phyloP scores from a whole-genome alignment of 305 asterid species.

The Solanum hybrid region DNA sequence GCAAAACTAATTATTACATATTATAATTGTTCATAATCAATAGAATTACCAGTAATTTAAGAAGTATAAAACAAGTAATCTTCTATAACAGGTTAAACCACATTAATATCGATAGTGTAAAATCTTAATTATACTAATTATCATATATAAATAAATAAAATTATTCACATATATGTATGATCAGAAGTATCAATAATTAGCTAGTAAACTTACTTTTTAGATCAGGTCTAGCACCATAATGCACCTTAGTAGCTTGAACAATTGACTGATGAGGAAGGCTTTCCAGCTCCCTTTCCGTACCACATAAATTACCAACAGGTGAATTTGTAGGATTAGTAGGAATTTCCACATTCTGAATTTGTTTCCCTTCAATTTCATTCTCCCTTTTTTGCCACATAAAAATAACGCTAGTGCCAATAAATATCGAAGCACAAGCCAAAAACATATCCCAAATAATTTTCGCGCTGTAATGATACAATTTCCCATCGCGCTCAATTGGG shows the following conservation, averaged over 20 bases:
- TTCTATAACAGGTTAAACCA: no score
- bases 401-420: conserved; percentile 23
- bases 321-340: conserved; percentile 13
- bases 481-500: conserved; percentile 28
- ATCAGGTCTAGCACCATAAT: conserved; percentile 43
- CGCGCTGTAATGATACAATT: conserved; percentile 16
- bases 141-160: no score
- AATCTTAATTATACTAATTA: no score
- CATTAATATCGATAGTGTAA: no score
- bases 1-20: no score
- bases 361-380: conserved; percentile 10
- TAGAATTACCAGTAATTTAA: no score
- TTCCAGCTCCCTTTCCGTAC: conserved; percentile 28
- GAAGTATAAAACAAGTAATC: no score
- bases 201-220: conserved; percentile 28
- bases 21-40: no score
- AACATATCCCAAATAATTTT: conserved; percentile 19
- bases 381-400: conserved; percentile 32
- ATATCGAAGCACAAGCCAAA: conserved; percentile 25
- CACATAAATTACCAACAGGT: conserved; percentile 13
- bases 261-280: conserved; percentile 23
- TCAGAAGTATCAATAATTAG: background rate
- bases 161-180: no score
- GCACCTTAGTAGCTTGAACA: conserved; percentile 23
- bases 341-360: conserved; percentile 17